Percentiles rank a stretch among this genome's conserved stretches.
Evolutionary conservation across 306 rosid genomes (phyloP).

Genomic region (cucumber (Cucumis sativus)): DNA sequence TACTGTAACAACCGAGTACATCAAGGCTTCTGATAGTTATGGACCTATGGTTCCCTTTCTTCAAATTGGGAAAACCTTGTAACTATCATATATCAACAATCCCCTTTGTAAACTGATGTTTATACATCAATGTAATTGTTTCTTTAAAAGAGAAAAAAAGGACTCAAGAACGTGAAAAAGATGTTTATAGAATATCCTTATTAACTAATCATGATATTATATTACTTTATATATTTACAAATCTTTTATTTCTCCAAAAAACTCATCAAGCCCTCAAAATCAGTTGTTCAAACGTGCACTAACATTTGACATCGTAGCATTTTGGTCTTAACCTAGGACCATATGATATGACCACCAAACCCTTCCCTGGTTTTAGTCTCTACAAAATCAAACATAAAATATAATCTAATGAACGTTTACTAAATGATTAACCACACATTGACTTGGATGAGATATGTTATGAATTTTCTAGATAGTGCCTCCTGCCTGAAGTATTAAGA

Average conservation of each 20-base stretch:
- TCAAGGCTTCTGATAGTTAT: no score
- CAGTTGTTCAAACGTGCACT: background rate
- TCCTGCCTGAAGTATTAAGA: background rate
- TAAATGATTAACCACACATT: background rate
- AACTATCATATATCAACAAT: no score
- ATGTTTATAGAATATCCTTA: background rate
- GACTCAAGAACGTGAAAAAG: background rate
- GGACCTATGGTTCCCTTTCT: no score
- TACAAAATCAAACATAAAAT: background rate
- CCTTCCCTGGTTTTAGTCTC: background rate
- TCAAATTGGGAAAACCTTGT: no score
- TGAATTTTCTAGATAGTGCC: background rate
- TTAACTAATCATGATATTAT: background rate
- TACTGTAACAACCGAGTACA: background rate
- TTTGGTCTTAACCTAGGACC: background rate
- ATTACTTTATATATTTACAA: background rate
- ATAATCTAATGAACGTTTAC: background rate
- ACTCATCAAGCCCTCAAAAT: background rate
- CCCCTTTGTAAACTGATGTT: no score
- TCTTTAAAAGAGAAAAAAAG: no score
- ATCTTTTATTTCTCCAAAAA: background rate
- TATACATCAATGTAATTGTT: no score
- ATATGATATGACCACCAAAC: background rate
- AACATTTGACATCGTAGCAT: background rate
- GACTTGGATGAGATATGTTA: background rate